phyloP scores from a whole-genome alignment of 2,329 filamentous ascomycete genomes.

The Penicillium freii region DNA sequence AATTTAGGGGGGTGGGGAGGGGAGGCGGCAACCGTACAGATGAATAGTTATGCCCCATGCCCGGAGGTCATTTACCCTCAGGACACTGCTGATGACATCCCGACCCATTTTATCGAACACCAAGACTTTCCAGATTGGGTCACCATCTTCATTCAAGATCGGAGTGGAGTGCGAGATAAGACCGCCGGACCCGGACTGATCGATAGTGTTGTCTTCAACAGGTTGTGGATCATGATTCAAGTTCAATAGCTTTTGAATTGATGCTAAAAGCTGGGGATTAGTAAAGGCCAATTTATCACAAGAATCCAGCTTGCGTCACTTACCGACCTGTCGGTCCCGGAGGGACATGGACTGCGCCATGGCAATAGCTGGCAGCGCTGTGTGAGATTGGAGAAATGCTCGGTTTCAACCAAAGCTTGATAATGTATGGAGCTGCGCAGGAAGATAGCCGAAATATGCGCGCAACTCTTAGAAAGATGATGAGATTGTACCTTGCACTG shows the following conservation, averaged over 20 bases:
- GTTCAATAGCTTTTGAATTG: constrained; percentile 93
- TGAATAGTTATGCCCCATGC: constrained; percentile 96
- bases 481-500: constrained; percentile 6
- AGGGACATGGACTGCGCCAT: constrained; percentile 62
- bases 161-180: constrained; percentile 68
- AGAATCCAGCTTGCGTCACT: constrained; percentile 30
- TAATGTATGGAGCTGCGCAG: constrained; percentile 18
- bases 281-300: not conserved
- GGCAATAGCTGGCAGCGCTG: constrained; percentile 25
- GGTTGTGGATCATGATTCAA: constrained; percentile 71
- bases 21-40: constrained; percentile 58
- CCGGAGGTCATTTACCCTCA: constrained; percentile 88
- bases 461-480: constrained; percentile 4
- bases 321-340: constrained; percentile 71
- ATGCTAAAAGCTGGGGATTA: constrained; percentile 56
- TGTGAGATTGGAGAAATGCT: constrained; percentile 15
- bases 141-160: constrained; percentile 79
- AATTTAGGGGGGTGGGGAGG: constrained; percentile 3
- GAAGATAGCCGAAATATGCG: not conserved
- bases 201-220: constrained; percentile 58
- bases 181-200: constrained; percentile 58
- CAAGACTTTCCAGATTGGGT: constrained; percentile 95
- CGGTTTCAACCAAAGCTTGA: constrained; percentile 16
- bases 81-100: constrained; percentile 94
- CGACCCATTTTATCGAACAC: constrained; percentile 90